Conservation (phyloP, 768 basidiomycete genomes). For the Mycena haematopus region DNA sequence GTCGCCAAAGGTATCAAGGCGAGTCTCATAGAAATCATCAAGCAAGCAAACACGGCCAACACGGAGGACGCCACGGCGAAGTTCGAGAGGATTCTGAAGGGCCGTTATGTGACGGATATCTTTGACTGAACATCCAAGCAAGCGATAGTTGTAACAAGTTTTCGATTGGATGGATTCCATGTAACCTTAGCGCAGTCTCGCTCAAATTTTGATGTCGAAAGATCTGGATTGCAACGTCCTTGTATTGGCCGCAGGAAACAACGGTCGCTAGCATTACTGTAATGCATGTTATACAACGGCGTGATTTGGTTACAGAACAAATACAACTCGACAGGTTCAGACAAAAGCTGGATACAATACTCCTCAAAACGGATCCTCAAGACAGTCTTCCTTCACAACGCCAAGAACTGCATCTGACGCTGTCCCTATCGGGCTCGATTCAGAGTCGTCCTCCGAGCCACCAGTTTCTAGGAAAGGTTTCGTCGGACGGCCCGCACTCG, state of each 20-base stretch:
- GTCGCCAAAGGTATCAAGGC: constrained; percentile 47
- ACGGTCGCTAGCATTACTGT: no score
- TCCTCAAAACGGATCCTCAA: constrained; percentile 3
- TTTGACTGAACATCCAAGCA: constrained; percentile 44
- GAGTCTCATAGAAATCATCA: constrained; percentile 44
- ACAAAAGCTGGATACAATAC: background rate
- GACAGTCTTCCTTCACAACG: background rate
- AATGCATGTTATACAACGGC: no score
- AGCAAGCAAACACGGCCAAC: constrained; percentile 30
- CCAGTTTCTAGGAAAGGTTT: background rate
- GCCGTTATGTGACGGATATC: constrained; percentile 53
- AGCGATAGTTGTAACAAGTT: no score
- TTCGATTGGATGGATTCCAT: no score
- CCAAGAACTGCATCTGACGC: background rate
- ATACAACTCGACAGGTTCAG: background rate
- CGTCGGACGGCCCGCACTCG: background rate
- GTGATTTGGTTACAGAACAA: background rate
- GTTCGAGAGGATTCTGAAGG: constrained; percentile 41
- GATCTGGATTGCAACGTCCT: no score
- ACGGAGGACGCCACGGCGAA: constrained; percentile 38
- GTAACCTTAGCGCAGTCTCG: no score
- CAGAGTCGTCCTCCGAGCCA: background rate
- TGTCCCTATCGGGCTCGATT: background rate
- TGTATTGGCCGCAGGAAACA: no score
- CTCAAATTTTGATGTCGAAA: no score